Evolutionary conservation across 257 asterid species (phyloP), one percentile per base, ranked within the genome.

Genomic region (Ligustrum vulgare): DNA sequence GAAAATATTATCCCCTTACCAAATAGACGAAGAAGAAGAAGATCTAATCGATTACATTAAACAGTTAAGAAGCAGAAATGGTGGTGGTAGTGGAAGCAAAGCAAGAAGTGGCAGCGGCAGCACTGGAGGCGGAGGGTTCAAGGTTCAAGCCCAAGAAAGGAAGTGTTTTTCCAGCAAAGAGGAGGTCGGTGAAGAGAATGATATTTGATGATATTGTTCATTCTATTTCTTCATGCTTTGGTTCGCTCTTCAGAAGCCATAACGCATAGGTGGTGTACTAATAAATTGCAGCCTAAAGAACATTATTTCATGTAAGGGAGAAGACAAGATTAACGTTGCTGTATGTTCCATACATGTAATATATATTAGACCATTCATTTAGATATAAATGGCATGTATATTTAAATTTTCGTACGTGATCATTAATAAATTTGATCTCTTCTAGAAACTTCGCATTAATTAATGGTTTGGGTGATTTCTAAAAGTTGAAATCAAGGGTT

Each of bases 101-200:
- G 70, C 16, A 33, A 16, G 43, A 58, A 5, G 41, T 43, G 64
- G 49, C 70, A 25, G 72, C 4, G 33, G 25, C 70, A 60, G 18
- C 51, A 1, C 1, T 3, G n/a, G 67, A 70, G 76, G 49, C 32
- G 22, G 60, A 49, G 22, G 51, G 16, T 18, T 36, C 45, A 31
- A 69, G 25, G 4, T 76, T 76, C 32, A 67, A 4, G 64, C 67
- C 54, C 32, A 84, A 81, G 86, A 79, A 72, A 67, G 82, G 84
- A 32, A 82, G 84, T 31, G 84, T 84, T 10, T 76, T 82, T 68
- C 86, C 88, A 80, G 84, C 80, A 36, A 82, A 54, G 81, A 82
- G 80, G 72, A 84, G 70, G 71, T 76, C 66, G 71, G 84, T 84
- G 43, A 84, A 84, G 82, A 77, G 65, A 5, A 73, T 77, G 86